These are phyloP conservation scores for Penstemon barbatus DNA, from an alignment of 257 asterid genomes.

Conservation along the genomic window DNA sequence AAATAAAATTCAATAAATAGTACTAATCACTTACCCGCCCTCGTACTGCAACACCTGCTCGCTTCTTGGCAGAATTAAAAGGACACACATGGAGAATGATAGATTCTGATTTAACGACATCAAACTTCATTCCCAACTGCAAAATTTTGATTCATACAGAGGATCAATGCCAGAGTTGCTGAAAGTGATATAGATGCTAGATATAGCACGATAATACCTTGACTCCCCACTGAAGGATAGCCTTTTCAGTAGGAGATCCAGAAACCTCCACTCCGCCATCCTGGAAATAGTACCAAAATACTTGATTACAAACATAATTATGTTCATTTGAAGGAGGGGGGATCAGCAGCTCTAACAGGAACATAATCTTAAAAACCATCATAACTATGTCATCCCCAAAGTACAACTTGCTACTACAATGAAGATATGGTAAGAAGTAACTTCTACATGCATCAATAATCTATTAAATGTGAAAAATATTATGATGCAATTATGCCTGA, in stretches of 20 bases:
- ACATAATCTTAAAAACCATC: background rate
- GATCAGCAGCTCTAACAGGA: conserved; percentile 6
- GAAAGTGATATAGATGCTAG: conserved; percentile 13
- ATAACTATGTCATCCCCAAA: conserved; percentile 8
- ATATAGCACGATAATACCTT: conserved; percentile 49
- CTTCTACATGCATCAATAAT: conserved; percentile 18
- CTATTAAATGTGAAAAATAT: conserved; percentile 20
- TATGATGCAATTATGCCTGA: conserved; percentile 10
- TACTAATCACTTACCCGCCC: conserved; percentile 52
- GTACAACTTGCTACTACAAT: conserved; percentile 6
- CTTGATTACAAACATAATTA: conserved; percentile 10
- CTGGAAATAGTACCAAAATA: conserved; percentile 34
- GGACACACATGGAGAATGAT: conserved; percentile 86
- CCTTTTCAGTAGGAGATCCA: conserved; percentile 97
- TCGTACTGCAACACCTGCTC: conserved; percentile 88
- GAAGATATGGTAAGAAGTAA: conserved; percentile 11
- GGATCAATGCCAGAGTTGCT: conserved; percentile 25
- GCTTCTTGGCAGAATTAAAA: conserved; percentile 88
- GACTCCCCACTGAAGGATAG: conserved; percentile 92
- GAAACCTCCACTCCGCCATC: conserved; percentile 79
- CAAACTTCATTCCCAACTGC: conserved; percentile 93
- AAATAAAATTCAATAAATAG: conserved; percentile 1
- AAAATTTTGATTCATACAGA: conserved; percentile 22
- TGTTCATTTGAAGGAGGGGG: background rate
- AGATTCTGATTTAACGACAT: conserved; percentile 70